phyloP scores from a whole-genome alignment of 2,329 filamentous ascomycete species.

The Beauveria australis region DNA sequence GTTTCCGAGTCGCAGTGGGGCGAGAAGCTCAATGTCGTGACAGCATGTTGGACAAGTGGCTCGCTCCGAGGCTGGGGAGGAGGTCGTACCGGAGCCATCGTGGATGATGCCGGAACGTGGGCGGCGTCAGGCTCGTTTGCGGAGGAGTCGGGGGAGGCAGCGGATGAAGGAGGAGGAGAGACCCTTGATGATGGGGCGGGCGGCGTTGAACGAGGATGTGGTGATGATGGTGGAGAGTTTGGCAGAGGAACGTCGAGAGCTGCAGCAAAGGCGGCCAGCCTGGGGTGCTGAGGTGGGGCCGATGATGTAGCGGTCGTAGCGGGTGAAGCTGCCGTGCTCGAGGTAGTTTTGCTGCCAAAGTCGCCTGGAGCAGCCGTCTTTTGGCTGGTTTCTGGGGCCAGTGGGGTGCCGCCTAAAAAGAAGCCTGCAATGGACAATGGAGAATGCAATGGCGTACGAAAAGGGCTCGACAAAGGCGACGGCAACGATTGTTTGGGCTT shows the following conservation, averaged over 20 bases:
- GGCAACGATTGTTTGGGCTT: not conserved
- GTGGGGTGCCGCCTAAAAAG: not conserved
- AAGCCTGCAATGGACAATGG: not conserved
- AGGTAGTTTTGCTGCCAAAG: not conserved
- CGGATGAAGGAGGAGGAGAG: constrained; percentile 20
- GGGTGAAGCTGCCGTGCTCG: constrained; percentile 11
- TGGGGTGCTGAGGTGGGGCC: constrained; percentile 13
- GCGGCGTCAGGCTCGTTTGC: constrained; percentile 20
- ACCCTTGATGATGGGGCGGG: constrained; percentile 17
- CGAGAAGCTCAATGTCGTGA: not conserved
- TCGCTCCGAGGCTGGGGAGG: constrained; percentile 12
- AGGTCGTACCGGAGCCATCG: constrained; percentile 49
- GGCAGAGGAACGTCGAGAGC: constrained; percentile 29
- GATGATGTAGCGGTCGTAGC: constrained; percentile 25
- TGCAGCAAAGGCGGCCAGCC: constrained; percentile 16
- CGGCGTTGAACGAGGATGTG: constrained; percentile 24
- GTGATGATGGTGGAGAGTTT: constrained; percentile 32
- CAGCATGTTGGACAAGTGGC: constrained; percentile 9
- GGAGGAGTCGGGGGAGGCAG: constrained; percentile 19
- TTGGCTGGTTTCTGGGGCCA: not conserved
- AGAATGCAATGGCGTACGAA: not conserved
- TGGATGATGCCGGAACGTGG: constrained; percentile 27
- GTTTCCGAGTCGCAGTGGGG: constrained; percentile 15
- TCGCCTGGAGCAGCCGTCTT: not conserved
- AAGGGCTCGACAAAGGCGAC: constrained; percentile 6